A percentile compares a stretch with the other conserved stretches of the same genome.
Evolutionary conservation across 1,284 basidiomycete genomes (phyloP).

Genomic region (Cutaneotrichosporon mucoides): DNA sequence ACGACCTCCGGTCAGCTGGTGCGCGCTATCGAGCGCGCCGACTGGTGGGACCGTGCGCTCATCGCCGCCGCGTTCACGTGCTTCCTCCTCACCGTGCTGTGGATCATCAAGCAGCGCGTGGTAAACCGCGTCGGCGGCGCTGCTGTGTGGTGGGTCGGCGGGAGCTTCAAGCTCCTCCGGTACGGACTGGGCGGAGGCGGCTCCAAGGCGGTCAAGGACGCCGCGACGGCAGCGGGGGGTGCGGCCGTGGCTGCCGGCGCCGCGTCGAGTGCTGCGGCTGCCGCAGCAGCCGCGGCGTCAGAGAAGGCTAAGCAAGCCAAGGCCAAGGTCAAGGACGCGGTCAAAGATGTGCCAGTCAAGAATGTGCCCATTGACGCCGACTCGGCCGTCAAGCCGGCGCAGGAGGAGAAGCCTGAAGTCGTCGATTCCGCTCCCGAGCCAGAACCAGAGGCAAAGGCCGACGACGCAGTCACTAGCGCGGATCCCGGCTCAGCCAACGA

Average conservation of each 20-base stretch:
- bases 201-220: neutral
- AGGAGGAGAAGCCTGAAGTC: neutral
- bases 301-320: neutral
- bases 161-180: slow-evolving; percentile 36
- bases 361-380: neutral
- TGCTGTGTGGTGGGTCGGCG: slow-evolving; percentile 46
- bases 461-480: too few species aligned
- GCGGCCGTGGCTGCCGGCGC: neutral
- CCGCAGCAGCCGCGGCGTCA: neutral
- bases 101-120: slow-evolving; percentile 81
- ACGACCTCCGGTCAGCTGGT: slow-evolving; percentile 75
- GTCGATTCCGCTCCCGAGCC: too few species aligned
- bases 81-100: slow-evolving; percentile 76
- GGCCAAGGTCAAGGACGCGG: neutral
- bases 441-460: too few species aligned
- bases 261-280: neutral
- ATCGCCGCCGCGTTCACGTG: slow-evolving; percentile 72
- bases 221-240: neutral
- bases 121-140: slow-evolving; percentile 56
- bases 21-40: slow-evolving; percentile 76
- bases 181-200: neutral
- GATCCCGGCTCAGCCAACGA: too few species aligned
- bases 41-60: slow-evolving; percentile 84
- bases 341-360: neutral
- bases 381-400: neutral